Base-by-base conservation (phyloP, 805 yeast genomes). In the Teunomyces funiuensis region DNA sequence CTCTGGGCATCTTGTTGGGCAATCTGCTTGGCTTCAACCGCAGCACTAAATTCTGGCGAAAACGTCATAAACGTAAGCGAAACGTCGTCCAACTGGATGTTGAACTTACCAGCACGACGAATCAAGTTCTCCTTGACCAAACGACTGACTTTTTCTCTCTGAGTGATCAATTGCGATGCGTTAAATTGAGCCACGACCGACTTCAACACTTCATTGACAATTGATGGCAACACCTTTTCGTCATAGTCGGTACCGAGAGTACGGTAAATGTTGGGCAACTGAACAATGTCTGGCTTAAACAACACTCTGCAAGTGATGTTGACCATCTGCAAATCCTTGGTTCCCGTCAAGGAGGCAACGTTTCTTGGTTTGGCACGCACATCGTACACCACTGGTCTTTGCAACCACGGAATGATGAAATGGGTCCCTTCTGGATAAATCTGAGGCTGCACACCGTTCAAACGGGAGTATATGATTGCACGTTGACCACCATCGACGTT, bases 1-100 rank as follows among this genome's bases (percentile, higher is more conserved):
- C 96, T 83, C 70, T 93, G 97, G 15, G 99, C 98, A 63, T 93
- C 99, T 74, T 93, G 99, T 67, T 93, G 99, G 20, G 99, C 98
- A 67, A 93, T 93, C 73, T 93, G 99, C 69, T 93, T 93, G 44
- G 97, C 96, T 71, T 93, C 99, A 42, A 93, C 99, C 4, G 98
- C 98, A 33, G 85, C 82, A 30, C 98, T 90, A 65, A 93, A 93
- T 66, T 93, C 99, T 20, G 99, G 99, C 2, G 96, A 86, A 65
- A 93, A 93, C 1, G 97, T 88, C 98, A 93, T 93, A 55, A 73
- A 88, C 2, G 99, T 93, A 58, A 93, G 79, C 5, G 99, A 93
- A 34, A 93, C 99, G 67, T 93, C 99, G 64, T 93, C 99, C 55
- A 93, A 76, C 47, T 79, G 61, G 49, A 93, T 82, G 68, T 88